These are phyloP conservation scores for Pythium sukuiense DNA, from an alignment of 352 stramenopile genomes.

Conservation along the genomic window DNA sequence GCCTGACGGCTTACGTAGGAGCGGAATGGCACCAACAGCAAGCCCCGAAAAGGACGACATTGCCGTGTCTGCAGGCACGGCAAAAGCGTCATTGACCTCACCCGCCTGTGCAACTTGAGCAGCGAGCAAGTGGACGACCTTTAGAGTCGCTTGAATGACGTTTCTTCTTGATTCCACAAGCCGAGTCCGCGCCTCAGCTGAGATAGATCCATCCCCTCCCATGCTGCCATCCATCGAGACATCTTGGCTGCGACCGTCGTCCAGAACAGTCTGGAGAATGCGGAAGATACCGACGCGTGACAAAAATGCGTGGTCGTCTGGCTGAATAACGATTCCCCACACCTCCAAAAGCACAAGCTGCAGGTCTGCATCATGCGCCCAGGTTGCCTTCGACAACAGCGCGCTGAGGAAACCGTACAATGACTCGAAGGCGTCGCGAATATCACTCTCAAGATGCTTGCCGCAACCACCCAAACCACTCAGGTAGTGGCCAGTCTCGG, in stretches of 20 bases:
- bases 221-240: constrained; percentile 2
- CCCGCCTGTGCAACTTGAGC: constrained; percentile 85
- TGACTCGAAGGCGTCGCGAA: constrained; percentile 83
- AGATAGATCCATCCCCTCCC: constrained; percentile 13
- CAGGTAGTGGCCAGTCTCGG: constrained; percentile 59
- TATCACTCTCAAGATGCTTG: constrained; percentile 72
- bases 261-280: constrained; percentile 88
- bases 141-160: constrained; percentile 84
- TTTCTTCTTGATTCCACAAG: constrained; percentile 59
- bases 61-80: constrained; percentile 52
- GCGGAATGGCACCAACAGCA: constrained; percentile 65
- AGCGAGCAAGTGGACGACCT: constrained; percentile 85
- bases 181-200: constrained; percentile 42
- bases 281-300: constrained; percentile 89
- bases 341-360: constrained; percentile 81
- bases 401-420: constrained; percentile 79
- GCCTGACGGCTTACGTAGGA: constrained; percentile 81
- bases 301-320: constrained; percentile 88
- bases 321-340: constrained; percentile 88
- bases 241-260: constrained; percentile 59
- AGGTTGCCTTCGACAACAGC: constrained; percentile 80
- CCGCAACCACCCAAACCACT: constrained; percentile 78
- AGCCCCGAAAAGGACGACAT: constrained; percentile 38
- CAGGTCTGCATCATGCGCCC: constrained; percentile 75
- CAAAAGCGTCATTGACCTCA: constrained; percentile 58